phyloP scores from a whole-genome alignment of 2,329 filamentous ascomycete genomes.

The Venturia pyrina region DNA sequence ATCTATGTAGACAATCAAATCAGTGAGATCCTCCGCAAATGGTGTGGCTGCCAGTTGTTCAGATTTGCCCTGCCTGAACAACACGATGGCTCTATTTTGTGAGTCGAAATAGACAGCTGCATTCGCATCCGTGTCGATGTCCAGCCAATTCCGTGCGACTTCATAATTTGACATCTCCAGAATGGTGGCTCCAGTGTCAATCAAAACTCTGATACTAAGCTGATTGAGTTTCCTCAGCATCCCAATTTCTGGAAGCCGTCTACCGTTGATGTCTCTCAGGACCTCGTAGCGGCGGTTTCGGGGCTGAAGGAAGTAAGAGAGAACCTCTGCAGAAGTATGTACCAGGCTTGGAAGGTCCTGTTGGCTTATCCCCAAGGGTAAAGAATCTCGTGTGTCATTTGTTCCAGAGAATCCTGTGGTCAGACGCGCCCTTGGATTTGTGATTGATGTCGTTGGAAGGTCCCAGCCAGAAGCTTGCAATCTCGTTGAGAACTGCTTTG shows the following conservation, averaged over 20 bases:
- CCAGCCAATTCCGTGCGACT: slow-evolving; percentile 43
- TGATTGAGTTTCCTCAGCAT: slow-evolving; percentile 32
- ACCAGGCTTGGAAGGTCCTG: slow-evolving; percentile 45
- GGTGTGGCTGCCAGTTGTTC: slow-evolving; percentile 49
- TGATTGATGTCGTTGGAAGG: slow-evolving; percentile 24
- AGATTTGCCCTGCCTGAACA: slow-evolving; percentile 37
- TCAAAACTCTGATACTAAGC: slow-evolving; percentile 41
- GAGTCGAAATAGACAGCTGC: slow-evolving; percentile 50
- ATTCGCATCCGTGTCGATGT: slow-evolving; percentile 30
- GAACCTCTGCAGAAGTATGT: slow-evolving; percentile 55
- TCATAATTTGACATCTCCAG: slow-evolving; percentile 38
- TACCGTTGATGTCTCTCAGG: slow-evolving; percentile 21
- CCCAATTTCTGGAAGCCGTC: slow-evolving; percentile 34
- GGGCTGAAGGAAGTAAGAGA: slow-evolving; percentile 45
- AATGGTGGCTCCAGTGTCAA: slow-evolving; percentile 56
- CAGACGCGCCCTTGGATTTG: not conserved
- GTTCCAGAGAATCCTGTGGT: slow-evolving; percentile 66
- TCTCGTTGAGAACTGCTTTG: slow-evolving; percentile 54
- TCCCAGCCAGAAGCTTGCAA: slow-evolving; percentile 60
- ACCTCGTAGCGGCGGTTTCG: slow-evolving; percentile 41
- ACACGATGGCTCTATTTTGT: slow-evolving; percentile 37
- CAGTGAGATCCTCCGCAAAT: slow-evolving; percentile 44
- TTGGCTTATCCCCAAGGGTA: slow-evolving; percentile 54
- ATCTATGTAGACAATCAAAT: slow-evolving; percentile 59
- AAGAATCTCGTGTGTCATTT: slow-evolving; percentile 50